Percentiles rank a stretch among this genome's conserved stretches.
phyloP scores from a whole-genome alignment of 2,329 filamentous ascomycete species.

The Xylaria sp. region DNA sequence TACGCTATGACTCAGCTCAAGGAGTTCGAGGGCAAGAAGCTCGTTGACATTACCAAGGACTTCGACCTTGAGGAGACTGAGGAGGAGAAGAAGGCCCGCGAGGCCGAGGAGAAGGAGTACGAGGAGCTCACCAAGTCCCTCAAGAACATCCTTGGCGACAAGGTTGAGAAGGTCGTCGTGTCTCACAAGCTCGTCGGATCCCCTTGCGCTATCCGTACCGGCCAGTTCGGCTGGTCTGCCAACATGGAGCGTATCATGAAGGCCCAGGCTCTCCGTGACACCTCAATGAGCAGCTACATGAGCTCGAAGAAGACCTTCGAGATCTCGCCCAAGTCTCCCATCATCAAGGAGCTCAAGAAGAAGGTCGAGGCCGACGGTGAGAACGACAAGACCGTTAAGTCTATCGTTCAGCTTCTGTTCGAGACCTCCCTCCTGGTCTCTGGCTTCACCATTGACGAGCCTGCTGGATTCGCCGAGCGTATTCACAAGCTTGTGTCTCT shows the following conservation, averaged over 20 bases:
- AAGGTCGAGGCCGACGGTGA: conserved; percentile 98
- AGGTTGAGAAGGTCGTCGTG: conserved; percentile 99
- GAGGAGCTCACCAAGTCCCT: conserved; percentile 93
- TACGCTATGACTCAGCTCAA: conserved; percentile 99
- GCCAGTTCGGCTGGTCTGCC: conserved; percentile 99
- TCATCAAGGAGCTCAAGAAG: conserved; percentile 99
- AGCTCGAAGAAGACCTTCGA: conserved; percentile 99
- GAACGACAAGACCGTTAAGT: conserved; percentile 99
- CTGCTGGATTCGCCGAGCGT: conserved; percentile 95
- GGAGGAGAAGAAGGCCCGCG: conserved; percentile 96
- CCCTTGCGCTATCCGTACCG: conserved; percentile 98
- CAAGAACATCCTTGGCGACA: conserved; percentile 99
- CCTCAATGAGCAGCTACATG: conserved; percentile 99
- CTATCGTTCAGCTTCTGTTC: conserved; percentile 96
- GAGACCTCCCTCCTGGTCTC: conserved; percentile 98
- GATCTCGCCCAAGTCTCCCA: conserved; percentile 98
- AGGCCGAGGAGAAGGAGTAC: conserved; percentile 98
- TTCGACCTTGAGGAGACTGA: conserved; percentile 99
- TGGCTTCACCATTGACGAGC: conserved; percentile 99
- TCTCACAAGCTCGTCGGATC: conserved; percentile 94
- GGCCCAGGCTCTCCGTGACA: conserved; percentile 99
- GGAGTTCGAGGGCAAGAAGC: conserved; percentile 99
- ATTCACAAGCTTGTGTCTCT: conserved; percentile 99
- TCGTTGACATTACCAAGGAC: conserved; percentile 99
- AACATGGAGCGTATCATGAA: conserved; percentile 99